These are phyloP conservation scores for Aspergillus cejpii DNA, from an alignment of 2,329 filamentous ascomycete species.

Conservation along the genomic window DNA sequence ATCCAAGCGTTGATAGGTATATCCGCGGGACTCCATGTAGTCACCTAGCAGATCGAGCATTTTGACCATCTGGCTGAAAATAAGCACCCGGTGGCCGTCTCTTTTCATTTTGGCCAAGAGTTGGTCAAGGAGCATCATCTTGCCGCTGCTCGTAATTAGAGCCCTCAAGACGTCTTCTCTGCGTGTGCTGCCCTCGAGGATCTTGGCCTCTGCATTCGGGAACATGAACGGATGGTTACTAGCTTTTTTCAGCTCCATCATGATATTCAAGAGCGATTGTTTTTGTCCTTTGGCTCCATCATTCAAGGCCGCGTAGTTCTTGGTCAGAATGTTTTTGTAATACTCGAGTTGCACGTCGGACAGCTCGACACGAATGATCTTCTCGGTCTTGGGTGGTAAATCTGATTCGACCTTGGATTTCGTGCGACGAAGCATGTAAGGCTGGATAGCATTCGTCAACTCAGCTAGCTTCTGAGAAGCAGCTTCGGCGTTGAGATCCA, in stretches of 20 bases:
- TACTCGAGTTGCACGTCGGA: constrained; percentile 96
- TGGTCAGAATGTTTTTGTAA: constrained; percentile 96
- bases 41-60: constrained; percentile 96
- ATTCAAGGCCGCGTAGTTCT: constrained; percentile 91
- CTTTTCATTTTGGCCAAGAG: constrained; percentile 89
- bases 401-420: constrained; percentile 98
- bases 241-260: constrained; percentile 99
- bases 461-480: constrained; percentile 82
- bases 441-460: constrained; percentile 78
- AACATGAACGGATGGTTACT: constrained; percentile 99
- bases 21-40: constrained; percentile 86
- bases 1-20: constrained; percentile 89
- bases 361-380: constrained; percentile 95
- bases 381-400: constrained; percentile 92
- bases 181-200: constrained; percentile 69
- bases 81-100: constrained; percentile 90
- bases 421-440: constrained; percentile 89
- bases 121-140: constrained; percentile 98
- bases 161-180: constrained; percentile 88
- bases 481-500: constrained; percentile 73
- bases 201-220: constrained; percentile 81
- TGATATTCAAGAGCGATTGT: constrained; percentile 92
- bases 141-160: constrained; percentile 92
- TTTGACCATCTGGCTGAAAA: constrained; percentile 99
- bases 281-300: constrained; percentile 86